Base-by-base conservation (phyloP, 176 grass and related monocot genomes). In the Olyra latifolia region DNA sequence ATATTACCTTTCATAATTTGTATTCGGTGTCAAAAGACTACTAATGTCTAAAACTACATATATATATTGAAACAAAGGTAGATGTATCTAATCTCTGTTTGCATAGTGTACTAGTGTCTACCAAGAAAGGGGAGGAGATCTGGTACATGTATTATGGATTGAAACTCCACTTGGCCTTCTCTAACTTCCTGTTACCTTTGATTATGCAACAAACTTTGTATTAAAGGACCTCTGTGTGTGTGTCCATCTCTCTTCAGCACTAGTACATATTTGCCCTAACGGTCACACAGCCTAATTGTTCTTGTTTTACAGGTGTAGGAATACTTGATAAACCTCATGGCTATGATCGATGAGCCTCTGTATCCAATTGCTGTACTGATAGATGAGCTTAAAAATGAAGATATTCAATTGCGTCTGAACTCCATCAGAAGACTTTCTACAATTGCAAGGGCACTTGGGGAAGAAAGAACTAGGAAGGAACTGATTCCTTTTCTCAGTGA, bases 351-450 rank as follows among this genome's bases (percentile, higher is more conserved):
- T 53, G 96, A 95, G 49, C 92, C 96, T 42, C 71, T 98, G 48
- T 98, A 98, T 56, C 96, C 96, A 57, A 95, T 95, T 23, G 96
- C 92, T 25, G 79, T 98, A 35, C 84, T 95, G 76, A 98, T 98
- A 46, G 96, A 98, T 56, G 96, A 98, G 58, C 69, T 98, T 38
- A 98, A 98, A 74, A 98, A 98, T 82, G 96, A 98, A 83, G 96
- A 98, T 25, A 93, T 98, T 80, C 92, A 98, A 12, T 75, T 95
- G 68, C 96, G 92, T 8, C 88, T 98, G 14, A 98, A 93, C 75
- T 98, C 96, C 27, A 95, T 98, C 62, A 89, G 92, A 63, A 92
- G 84, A 28, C 90, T 98, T 61, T 93, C 96, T 30, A 98, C 92
- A 47, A 95, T 98, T 83, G 96, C 96, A 29, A 74, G 96, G 29